These are phyloP conservation scores for Prunus persica DNA, from an alignment of 306 rosid species.

Conservation along the genomic window DNA sequence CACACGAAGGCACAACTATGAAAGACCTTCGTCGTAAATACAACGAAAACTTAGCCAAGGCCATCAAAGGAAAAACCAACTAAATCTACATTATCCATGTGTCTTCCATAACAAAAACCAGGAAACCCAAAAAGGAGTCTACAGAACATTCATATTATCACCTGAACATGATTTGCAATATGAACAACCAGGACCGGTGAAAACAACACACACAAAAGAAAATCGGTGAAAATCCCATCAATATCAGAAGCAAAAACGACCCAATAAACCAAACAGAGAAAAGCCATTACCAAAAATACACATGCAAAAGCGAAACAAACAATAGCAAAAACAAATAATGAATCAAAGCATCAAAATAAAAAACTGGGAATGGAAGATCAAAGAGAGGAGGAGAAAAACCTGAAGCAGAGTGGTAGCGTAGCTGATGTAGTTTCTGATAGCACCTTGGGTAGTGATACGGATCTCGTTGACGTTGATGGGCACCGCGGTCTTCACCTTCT, in stretches of 20 bases:
- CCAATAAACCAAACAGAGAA: not conserved
- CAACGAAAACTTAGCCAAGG: not conserved
- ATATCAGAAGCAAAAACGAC: not conserved
- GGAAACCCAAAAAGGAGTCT: not conserved
- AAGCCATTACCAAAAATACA: not conserved
- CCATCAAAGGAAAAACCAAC: not conserved
- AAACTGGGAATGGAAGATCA: not conserved
- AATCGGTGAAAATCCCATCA: not conserved
- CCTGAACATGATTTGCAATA: not conserved
- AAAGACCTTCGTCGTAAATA: not conserved
- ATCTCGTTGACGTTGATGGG: conserved; percentile 88
- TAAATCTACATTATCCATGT: not conserved
- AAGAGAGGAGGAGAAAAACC: conserved; percentile 30
- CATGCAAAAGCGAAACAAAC: not conserved
- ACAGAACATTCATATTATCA: not conserved
- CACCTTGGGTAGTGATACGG: conserved; percentile 95
- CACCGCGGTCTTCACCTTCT: conserved; percentile 72
- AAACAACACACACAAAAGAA: not conserved
- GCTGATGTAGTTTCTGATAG: conserved; percentile 93
- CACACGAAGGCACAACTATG: not conserved
- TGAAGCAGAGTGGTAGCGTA: conserved; percentile 91
- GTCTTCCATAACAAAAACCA: not conserved
- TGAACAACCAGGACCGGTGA: not conserved
- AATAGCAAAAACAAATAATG: not conserved
- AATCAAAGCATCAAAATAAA: not conserved